These are phyloP conservation scores for Acanthamoeba quina DNA, from an alignment of 208 protist species.

Conservation along the genomic window DNA sequence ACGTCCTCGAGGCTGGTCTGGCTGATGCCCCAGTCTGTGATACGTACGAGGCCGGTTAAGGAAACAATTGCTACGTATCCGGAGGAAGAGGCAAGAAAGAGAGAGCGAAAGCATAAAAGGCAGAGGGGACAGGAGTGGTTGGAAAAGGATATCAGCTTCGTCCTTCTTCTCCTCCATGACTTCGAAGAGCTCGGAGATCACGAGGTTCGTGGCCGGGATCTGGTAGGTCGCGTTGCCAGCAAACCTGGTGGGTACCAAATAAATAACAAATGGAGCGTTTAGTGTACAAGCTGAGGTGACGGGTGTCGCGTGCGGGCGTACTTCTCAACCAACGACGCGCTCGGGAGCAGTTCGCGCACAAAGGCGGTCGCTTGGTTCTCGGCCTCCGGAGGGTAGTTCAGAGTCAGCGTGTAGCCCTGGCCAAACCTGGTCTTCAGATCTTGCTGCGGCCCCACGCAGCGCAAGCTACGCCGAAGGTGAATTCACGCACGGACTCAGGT, in stretches of 20 bases:
- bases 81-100: neutral
- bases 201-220: conserved; percentile 58
- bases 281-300: neutral
- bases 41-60: conserved; percentile 31
- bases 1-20: conserved; percentile 84
- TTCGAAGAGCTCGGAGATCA: conserved; percentile 71
- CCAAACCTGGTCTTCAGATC: conserved; percentile 82
- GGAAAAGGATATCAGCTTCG: conserved; percentile 68
- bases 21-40: conserved; percentile 82
- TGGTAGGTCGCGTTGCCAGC: conserved; percentile 60
- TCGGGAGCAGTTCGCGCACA: conserved; percentile 23
- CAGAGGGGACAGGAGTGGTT: neutral
- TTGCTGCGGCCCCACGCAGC: conserved; percentile 54
- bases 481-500: neutral
- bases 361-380: conserved; percentile 21
- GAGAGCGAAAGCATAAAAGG: neutral
- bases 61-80: neutral
- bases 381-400: conserved; percentile 63
- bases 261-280: neutral
- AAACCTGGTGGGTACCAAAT: neutral
- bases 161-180: conserved; percentile 60
- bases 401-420: conserved; percentile 77
- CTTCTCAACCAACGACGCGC: neutral
- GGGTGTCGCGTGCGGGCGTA: neutral
- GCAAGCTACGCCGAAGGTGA: neutral